Evolutionary conservation across 2,329 filamentous ascomycete species (phyloP).

Genomic region (Alternaria brassicicola): DNA sequence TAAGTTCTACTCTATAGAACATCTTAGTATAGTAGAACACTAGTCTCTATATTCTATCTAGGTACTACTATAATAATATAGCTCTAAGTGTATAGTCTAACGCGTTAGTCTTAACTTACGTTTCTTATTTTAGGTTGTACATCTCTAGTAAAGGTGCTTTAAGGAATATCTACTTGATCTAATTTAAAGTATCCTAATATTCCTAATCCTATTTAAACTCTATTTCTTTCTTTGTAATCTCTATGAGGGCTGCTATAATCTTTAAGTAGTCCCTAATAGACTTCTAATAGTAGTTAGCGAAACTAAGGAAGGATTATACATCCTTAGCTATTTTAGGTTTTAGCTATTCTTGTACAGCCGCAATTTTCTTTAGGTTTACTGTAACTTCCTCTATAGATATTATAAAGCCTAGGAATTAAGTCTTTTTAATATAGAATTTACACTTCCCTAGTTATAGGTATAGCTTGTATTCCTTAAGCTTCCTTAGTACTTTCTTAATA

Average conservation of each 20-base stretch:
- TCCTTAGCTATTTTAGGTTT: conserved; percentile 21
- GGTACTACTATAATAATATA: no score
- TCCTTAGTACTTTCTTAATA: conserved; percentile 6
- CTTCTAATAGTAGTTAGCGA: no score
- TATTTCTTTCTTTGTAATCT: conserved; percentile 1
- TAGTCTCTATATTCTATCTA: conserved; percentile 20
- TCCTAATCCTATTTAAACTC: not conserved
- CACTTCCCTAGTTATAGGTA: conserved; percentile 35
- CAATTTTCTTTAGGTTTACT: conserved; percentile 36
- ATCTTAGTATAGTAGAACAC: conserved; percentile 31
- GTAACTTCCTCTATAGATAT: conserved; percentile 30
- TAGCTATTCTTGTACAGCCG: conserved; percentile 31
- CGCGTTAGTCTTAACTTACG: conserved; percentile 2
- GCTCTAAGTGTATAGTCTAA: not conserved
- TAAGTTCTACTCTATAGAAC: conserved; percentile 4
- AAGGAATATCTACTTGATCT: not conserved
- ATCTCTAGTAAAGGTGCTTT: not conserved
- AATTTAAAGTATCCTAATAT: not conserved
- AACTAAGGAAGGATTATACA: not conserved
- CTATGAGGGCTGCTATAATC: not conserved
- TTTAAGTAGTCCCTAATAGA: conserved; percentile 2
- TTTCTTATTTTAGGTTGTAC: not conserved
- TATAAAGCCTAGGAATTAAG: no score
- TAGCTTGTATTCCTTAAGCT: conserved; percentile 22
- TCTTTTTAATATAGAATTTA: conserved; percentile 35